A percentile compares a stretch with the other conserved stretches of the same genome.
Evolutionary conservation across 2,329 filamentous ascomycete species (phyloP).

Genomic region (Trichoderma endophyticum): DNA sequence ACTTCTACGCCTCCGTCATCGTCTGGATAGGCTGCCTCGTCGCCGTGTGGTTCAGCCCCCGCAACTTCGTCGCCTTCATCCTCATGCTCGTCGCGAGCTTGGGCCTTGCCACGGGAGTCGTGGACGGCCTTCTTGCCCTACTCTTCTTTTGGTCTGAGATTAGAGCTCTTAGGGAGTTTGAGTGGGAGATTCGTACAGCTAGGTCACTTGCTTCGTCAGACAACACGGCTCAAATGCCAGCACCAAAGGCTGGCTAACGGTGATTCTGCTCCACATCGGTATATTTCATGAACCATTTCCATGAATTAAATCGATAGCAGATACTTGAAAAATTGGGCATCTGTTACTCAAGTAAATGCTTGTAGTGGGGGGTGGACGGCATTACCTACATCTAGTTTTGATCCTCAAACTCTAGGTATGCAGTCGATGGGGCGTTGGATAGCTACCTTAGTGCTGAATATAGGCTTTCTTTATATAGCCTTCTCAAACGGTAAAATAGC

Average conservation of each 20-base stretch:
- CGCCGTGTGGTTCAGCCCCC: slow-evolving; percentile 81
- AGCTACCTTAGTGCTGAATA: background rate
- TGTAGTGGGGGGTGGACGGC: background rate
- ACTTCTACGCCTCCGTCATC: slow-evolving; percentile 67
- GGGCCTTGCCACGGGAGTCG: slow-evolving; percentile 67
- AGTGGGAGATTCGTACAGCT: slow-evolving; percentile 83
- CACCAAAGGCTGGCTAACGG: background rate
- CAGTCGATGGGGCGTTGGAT: background rate
- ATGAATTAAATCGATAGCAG: background rate
- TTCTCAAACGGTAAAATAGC: too few species aligned
- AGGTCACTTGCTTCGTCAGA: slow-evolving; percentile 39
- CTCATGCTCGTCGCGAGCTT: slow-evolving; percentile 78
- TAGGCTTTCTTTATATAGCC: background rate
- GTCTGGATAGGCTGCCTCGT: slow-evolving; percentile 72
- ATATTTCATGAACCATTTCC: background rate
- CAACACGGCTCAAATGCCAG: background rate
- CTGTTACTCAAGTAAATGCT: background rate
- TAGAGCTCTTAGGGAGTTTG: slow-evolving; percentile 80
- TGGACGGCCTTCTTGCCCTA: slow-evolving; percentile 83
- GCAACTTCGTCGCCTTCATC: slow-evolving; percentile 74
- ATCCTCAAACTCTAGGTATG: background rate
- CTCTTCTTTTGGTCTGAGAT: slow-evolving; percentile 85
- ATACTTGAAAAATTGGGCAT: background rate
- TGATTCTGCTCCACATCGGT: background rate
- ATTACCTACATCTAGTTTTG: background rate